Percentiles rank a stretch among this genome's conserved stretches.
Evolutionary conservation across 768 basidiomycete species (phyloP).

Genomic region (Saitozyma sp.): DNA sequence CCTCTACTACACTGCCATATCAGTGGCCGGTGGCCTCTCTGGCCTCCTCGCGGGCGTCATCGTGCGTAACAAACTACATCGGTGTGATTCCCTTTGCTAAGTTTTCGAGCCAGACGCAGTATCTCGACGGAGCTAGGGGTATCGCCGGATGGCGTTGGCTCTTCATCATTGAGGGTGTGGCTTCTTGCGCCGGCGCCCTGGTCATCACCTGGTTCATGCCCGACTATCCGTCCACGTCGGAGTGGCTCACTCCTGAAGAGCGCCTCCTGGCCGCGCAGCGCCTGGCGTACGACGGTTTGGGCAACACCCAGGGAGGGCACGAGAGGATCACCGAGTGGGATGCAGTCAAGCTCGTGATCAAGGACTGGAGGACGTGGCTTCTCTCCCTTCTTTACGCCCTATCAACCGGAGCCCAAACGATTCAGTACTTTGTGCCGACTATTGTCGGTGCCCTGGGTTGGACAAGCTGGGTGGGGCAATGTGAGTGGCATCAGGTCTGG

Average conservation of each 20-base stretch:
- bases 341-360: slow-evolving; percentile 25
- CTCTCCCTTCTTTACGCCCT: slow-evolving; percentile 36
- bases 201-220: slow-evolving; percentile 28
- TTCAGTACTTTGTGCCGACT: slow-evolving; percentile 26
- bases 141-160: slow-evolving; percentile 46
- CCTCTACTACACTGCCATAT: slow-evolving; percentile 49
- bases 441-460: slow-evolving; percentile 13
- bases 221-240: slow-evolving; percentile 48
- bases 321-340: slow-evolving; percentile 29
- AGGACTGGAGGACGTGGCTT: slow-evolving; percentile 28
- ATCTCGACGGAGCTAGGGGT: slow-evolving; percentile 36
- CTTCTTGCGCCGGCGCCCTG: slow-evolving; percentile 13
- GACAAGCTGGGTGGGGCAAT: slow-evolving; percentile 6
- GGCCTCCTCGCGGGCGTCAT: slow-evolving; percentile 52
- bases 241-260: slow-evolving; percentile 51
- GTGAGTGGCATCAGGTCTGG: slow-evolving; percentile 2
- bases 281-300: slow-evolving; percentile 41
- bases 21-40: slow-evolving; percentile 50
- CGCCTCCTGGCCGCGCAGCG: slow-evolving; percentile 44
- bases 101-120: slow-evolving; percentile 31
- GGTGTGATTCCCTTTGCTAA: too few relatives aligned
- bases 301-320: slow-evolving; percentile 28
- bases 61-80: too few relatives aligned
- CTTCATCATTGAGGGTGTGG: slow-evolving; percentile 14
- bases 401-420: slow-evolving; percentile 24